These are phyloP conservation scores for Waitea zeae DNA, from an alignment of 1,284 basidiomycete genomes.

Conservation along the genomic window DNA sequence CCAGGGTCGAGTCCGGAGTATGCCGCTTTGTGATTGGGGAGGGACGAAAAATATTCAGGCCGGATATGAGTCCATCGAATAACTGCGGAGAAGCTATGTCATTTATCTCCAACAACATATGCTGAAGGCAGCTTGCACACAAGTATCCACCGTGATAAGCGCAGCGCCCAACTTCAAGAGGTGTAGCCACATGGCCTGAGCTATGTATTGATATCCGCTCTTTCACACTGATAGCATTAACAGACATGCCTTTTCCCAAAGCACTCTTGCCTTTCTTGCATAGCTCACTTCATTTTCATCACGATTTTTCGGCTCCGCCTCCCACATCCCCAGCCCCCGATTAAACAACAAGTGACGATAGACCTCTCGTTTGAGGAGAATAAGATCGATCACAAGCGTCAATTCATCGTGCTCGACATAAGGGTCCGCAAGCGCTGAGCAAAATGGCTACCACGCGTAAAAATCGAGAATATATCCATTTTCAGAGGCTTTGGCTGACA, in stretches of 20 bases:
- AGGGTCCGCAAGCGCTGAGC: slow-evolving; percentile 67
- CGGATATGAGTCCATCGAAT: slow-evolving; percentile 64
- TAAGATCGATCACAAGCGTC: slow-evolving; percentile 67
- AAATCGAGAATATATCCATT: slow-evolving; percentile 4
- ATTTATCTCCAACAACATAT: slow-evolving; percentile 2
- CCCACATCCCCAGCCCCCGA: slow-evolving; percentile 47
- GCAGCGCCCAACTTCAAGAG: slow-evolving; percentile 37
- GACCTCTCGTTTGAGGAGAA: slow-evolving; percentile 75
- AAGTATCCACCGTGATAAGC: slow-evolving; percentile 48
- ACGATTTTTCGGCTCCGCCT: too few species aligned
- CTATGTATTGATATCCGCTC: too few species aligned
- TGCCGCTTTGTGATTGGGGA: too few species aligned
- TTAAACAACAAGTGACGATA: slow-evolving; percentile 88
- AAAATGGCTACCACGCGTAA: slow-evolving; percentile 16
- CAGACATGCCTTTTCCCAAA: too few species aligned
- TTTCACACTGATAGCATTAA: too few species aligned
- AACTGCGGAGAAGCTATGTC: slow-evolving; percentile 25
- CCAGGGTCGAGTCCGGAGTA: too few species aligned
- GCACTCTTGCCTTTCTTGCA: too few species aligned
- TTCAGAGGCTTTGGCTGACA: slow-evolving; percentile 24
- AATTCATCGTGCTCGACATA: slow-evolving; percentile 80
- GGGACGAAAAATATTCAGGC: too few species aligned
- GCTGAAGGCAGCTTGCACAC: slow-evolving; percentile 20
- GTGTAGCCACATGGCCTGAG: slow-evolving; percentile 36
- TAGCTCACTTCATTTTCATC: too few species aligned